phyloP scores from a whole-genome alignment of 2,329 filamentous ascomycete species.

The Xylariales sp. region DNA sequence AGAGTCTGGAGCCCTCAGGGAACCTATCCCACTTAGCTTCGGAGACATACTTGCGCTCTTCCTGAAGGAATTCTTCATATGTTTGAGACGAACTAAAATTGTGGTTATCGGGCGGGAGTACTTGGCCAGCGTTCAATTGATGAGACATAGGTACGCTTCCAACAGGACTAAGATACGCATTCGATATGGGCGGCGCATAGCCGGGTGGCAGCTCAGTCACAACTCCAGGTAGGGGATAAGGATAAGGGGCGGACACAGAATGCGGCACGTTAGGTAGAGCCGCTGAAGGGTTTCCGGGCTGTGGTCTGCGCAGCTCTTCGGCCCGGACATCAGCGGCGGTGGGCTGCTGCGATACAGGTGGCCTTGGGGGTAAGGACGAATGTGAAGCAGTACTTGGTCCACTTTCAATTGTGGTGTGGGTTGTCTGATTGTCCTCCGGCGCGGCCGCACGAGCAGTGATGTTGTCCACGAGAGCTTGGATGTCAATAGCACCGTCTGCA shows the following conservation, averaged over 20 bases:
- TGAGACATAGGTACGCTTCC: slow-evolving; percentile 4
- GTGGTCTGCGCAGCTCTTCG: slow-evolving; percentile 21
- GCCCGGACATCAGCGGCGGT: slow-evolving; percentile 28
- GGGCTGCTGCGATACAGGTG: slow-evolving; percentile 33
- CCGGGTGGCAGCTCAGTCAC: slow-evolving; percentile 25
- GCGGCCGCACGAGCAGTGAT: slow-evolving; percentile 20
- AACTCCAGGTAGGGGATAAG: slow-evolving; percentile 28
- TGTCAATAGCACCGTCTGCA: slow-evolving; percentile 16
- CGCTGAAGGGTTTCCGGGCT: slow-evolving; percentile 13
- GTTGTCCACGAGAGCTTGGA: slow-evolving; percentile 21
- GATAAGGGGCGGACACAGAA: slow-evolving; percentile 26
- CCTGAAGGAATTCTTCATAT: slow-evolving; percentile 68
- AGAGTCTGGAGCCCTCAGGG: slow-evolving; percentile 70
- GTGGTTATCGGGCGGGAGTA: slow-evolving; percentile 7
- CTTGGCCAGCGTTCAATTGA: slow-evolving; percentile 12
- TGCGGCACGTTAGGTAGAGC: slow-evolving; percentile 27
- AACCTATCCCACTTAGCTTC: slow-evolving; percentile 81
- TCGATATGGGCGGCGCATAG: slow-evolving; percentile 25
- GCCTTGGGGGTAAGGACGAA: slow-evolving; percentile 43
- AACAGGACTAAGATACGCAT: slow-evolving; percentile 20
- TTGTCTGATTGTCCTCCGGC: slow-evolving; percentile 22
- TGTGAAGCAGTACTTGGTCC: slow-evolving; percentile 17
- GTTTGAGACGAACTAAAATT: slow-evolving; percentile 31
- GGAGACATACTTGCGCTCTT: slow-evolving; percentile 71
- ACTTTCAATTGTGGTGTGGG: slow-evolving; percentile 17